A percentile compares a stretch with the other conserved stretches of the same genome.
Evolutionary conservation across 2,329 filamentous ascomycete species (phyloP).

Genomic region (Calycina herbarum): DNA sequence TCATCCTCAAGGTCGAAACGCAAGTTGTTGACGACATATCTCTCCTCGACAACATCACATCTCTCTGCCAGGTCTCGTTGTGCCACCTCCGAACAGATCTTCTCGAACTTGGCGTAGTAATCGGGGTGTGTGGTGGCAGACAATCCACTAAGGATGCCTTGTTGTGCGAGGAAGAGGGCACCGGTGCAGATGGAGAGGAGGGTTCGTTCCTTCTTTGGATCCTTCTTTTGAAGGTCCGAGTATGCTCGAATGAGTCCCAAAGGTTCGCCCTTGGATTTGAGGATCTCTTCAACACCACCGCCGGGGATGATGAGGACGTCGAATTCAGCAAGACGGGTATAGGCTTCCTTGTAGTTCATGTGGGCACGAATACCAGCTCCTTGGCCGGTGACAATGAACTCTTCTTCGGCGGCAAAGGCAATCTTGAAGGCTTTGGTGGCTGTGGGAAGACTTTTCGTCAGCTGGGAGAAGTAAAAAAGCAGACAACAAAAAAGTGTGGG

Average conservation of each 20-base stretch:
- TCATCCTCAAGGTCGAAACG: conserved; percentile 78
- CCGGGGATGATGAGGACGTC: conserved; percentile 79
- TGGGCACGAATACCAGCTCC: conserved; percentile 72
- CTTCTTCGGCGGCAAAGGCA: conserved; percentile 45
- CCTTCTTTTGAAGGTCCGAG: conserved; percentile 76
- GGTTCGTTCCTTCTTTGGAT: conserved; percentile 77
- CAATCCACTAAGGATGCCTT: conserved; percentile 75
- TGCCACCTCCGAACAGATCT: conserved; percentile 72
- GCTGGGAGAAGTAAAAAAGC: conserved; percentile 9
- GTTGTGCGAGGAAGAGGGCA: conserved; percentile 72
- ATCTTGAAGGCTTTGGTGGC: conserved; percentile 33
- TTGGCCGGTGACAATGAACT: conserved; percentile 55
- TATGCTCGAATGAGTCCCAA: conserved; percentile 73
- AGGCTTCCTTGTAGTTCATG: conserved; percentile 75
- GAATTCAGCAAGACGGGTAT: conserved; percentile 59
- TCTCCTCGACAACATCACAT: conserved; percentile 79
- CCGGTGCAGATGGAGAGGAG: conserved; percentile 80
- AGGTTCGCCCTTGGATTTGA: conserved; percentile 69
- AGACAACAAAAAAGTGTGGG: conserved; percentile 12
- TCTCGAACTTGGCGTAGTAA: conserved; percentile 78
- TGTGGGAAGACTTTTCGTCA: conserved; percentile 19
- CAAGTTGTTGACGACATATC: conserved; percentile 89
- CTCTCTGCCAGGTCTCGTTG: conserved; percentile 70
- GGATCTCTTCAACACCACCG: conserved; percentile 58
- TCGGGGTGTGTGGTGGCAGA: conserved; percentile 83